Evolutionary conservation across 2,329 filamentous ascomycete genomes (phyloP).

Genomic region (Calonectria crousiana): DNA sequence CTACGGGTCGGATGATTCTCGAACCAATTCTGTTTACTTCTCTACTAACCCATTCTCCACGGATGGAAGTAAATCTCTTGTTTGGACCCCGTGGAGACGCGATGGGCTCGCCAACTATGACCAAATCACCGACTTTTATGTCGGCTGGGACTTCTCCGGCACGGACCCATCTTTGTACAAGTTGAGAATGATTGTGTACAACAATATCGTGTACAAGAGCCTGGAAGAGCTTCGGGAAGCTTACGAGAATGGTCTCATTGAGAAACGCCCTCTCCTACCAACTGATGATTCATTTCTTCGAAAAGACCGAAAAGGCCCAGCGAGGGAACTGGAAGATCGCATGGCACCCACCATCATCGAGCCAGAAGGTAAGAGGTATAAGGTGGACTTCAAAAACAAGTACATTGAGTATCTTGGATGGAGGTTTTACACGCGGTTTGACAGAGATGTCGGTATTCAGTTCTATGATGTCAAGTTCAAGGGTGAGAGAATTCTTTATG

Average conservation of each 20-base stretch:
- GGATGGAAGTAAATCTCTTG: slow-evolving; percentile 28
- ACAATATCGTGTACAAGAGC: slow-evolving; percentile 29
- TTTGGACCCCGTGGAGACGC: slow-evolving; percentile 32
- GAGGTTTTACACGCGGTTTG: slow-evolving; percentile 31
- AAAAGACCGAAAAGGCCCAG: slow-evolving; percentile 32
- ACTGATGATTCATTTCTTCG: slow-evolving; percentile 28
- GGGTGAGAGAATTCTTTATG: slow-evolving; percentile 27
- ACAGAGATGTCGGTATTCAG: slow-evolving; percentile 26
- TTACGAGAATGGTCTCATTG: slow-evolving; percentile 26
- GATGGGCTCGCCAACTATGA: slow-evolving; percentile 30
- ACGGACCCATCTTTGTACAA: slow-evolving; percentile 30
- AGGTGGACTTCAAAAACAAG: slow-evolving; percentile 32
- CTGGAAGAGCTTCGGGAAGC: slow-evolving; percentile 30
- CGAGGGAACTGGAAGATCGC: slow-evolving; percentile 31
- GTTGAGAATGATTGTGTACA: slow-evolving; percentile 33
- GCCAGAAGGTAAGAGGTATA: slow-evolving; percentile 33
- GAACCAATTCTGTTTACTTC: slow-evolving; percentile 30
- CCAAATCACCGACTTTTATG: slow-evolving; percentile 31
- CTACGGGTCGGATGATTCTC: slow-evolving; percentile 20
- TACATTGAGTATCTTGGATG: slow-evolving; percentile 36
- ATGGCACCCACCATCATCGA: slow-evolving; percentile 29
- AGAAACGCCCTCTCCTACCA: slow-evolving; percentile 21
- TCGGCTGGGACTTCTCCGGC: slow-evolving; percentile 32
- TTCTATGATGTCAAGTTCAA: slow-evolving; percentile 29
- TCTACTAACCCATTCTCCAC: slow-evolving; percentile 31